Evolutionary conservation across 108 stramenopile genomes (phyloP), one percentile per base, ranked within the genome.

Genomic region (Seminavis robusta): DNA sequence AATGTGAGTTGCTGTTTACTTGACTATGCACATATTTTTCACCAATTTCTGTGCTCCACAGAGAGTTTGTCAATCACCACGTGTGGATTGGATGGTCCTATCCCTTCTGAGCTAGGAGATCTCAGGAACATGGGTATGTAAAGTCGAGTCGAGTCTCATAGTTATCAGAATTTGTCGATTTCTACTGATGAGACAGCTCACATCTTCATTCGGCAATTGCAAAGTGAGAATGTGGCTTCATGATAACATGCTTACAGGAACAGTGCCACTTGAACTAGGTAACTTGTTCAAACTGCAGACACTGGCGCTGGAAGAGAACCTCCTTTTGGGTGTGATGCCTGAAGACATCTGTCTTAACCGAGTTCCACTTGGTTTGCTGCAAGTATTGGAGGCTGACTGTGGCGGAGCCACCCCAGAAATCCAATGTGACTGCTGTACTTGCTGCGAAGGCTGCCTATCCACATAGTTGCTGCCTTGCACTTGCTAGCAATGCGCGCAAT

Each of bases 371-470:
- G 48, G 65, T 23, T 40, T 80, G 30, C 69, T 68, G 42, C 58
- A 74, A 25, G n/a, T n/a, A n/a, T 36, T 80, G 21, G 70, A 56
- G 52, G 26, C 69, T 8, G 79, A 80, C 37, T 80, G 79, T 47
- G 65, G 62, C 1, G 77, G 77, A 29, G 39, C 31, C 15, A 33
- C 30, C 1, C 71, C 79, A n/a, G 69, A 74, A 56, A 47, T 80
- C 17, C 28, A 54, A 41, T 80, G 79, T 37, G 32, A 33, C 1
- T 70, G 74, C 54, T 73, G 73, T 6, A 63, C 67, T 4, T 80
- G 79, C 46, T 80, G 79, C n/a, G n/a, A n/a, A n/a, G n/a, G n/a
- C n/a, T n/a, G n/a, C n/a, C n/a, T n/a, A n/a, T n/a, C n/a, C n/a
- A n/a, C n/a, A n/a, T n/a, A n/a, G n/a, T n/a, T n/a, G n/a, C n/a